Evolutionary conservation across 2,329 filamentous ascomycete species (phyloP).

Genomic region (Moelleriella libera): DNA sequence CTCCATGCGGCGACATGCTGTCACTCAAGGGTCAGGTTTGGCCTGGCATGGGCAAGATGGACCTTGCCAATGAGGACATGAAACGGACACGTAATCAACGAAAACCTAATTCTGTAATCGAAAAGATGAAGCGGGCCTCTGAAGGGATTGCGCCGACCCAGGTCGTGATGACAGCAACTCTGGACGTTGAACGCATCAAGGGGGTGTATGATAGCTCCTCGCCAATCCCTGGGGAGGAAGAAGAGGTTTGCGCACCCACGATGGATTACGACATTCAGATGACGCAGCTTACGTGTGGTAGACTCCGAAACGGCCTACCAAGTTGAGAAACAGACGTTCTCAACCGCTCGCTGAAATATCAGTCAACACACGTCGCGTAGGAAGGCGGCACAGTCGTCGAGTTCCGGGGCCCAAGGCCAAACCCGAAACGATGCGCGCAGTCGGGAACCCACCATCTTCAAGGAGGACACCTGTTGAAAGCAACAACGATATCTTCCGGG

Average conservation of each 20-base stretch:
- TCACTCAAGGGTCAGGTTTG: slow-evolving; percentile 58
- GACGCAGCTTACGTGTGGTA: slow-evolving; percentile 4
- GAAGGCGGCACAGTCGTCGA: slow-evolving; percentile 10
- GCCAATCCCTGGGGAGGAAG: slow-evolving; percentile 21
- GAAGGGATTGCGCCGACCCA: slow-evolving; percentile 49
- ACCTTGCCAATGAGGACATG: slow-evolving; percentile 61
- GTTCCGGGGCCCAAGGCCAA: slow-evolving; percentile 9
- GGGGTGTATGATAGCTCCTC: slow-evolving; percentile 49
- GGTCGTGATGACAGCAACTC: slow-evolving; percentile 42
- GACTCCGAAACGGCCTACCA: slow-evolving; percentile 16
- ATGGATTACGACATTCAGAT: not conserved
- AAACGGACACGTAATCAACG: slow-evolving; percentile 65
- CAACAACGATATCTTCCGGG: slow-evolving; percentile 15
- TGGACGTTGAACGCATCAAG: slow-evolving; percentile 35
- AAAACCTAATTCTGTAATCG: slow-evolving; percentile 58
- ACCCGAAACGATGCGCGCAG: slow-evolving; percentile 5
- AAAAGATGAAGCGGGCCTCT: slow-evolving; percentile 51
- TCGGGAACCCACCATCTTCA: not conserved
- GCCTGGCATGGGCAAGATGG: slow-evolving; percentile 71
- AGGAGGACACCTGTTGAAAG: slow-evolving; percentile 7
- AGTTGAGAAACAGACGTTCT: slow-evolving; percentile 16
- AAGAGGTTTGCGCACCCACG: slow-evolving; percentile 23
- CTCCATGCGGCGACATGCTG: slow-evolving; percentile 15
- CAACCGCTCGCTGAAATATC: slow-evolving; percentile 20
- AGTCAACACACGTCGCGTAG: slow-evolving; percentile 16